Evolutionary conservation across 495 filamentous ascomycete species (phyloP).

Genomic region (Neurospora sp.): DNA sequence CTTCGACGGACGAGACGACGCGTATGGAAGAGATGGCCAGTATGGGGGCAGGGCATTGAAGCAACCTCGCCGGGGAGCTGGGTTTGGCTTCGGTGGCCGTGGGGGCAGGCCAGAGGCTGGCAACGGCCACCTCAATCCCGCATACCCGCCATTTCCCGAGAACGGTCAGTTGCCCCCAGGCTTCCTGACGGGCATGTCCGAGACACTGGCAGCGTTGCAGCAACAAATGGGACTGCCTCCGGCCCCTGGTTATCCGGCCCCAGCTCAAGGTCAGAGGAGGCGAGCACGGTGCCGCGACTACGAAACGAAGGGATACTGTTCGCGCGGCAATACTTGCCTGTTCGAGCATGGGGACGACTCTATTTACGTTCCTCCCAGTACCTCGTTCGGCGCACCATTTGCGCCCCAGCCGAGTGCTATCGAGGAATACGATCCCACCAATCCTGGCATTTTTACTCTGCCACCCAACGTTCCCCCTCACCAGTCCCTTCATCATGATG

Average conservation of each 20-base stretch:
- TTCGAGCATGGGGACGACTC: conserved; percentile 62
- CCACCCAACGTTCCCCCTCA: neutral
- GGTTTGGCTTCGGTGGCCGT: conserved; percentile 38
- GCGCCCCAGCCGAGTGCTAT: conserved; percentile 8
- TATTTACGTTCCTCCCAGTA: conserved; percentile 2
- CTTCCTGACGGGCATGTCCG: neutral
- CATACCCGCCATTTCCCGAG: neutral
- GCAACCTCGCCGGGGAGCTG: conserved; percentile 59
- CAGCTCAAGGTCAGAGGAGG: conserved; percentile 23
- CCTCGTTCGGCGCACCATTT: neutral
- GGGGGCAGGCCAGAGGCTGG: conserved; percentile 34
- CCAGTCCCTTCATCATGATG: neutral
- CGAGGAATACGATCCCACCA: conserved; percentile 79
- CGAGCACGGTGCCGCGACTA: conserved; percentile 71
- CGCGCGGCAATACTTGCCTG: conserved; percentile 57
- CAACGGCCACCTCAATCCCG: conserved; percentile 2
- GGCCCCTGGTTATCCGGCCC: conserved; percentile 39
- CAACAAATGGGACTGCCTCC: neutral
- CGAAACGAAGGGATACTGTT: conserved; percentile 80
- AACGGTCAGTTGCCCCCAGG: neutral
- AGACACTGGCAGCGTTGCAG: neutral
- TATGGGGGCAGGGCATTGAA: conserved; percentile 50
- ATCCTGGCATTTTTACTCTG: conserved; percentile 22
- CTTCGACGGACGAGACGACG: conserved; percentile 25
- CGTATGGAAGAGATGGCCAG: conserved; percentile 24